Conservation (phyloP, 805 yeast species). For the Candida michaelii region DNA sequence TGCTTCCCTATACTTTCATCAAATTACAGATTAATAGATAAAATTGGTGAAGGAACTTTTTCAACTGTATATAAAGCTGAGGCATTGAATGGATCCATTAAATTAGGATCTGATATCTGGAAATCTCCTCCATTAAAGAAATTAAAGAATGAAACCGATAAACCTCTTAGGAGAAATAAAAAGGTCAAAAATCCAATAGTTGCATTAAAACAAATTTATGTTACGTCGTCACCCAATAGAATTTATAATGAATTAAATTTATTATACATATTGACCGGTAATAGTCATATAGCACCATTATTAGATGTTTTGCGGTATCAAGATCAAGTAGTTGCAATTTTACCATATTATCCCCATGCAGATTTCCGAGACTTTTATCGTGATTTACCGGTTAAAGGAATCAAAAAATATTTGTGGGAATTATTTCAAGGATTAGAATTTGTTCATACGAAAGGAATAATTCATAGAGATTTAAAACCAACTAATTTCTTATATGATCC, state of each 20-base stretch:
- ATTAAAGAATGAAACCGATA: constrained; percentile 1
- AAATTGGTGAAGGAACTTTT: constrained; percentile 69
- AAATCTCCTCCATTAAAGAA: constrained; percentile 44
- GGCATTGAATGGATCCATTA: constrained; percentile 44
- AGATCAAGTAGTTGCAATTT: constrained; percentile 90
- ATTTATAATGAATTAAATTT: constrained; percentile 84
- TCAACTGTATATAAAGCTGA: constrained; percentile 63
- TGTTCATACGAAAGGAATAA: constrained; percentile 47
- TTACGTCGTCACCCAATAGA: constrained; percentile 91
- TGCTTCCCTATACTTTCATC: constrained; percentile 54
- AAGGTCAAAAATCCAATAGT: constrained; percentile 51
- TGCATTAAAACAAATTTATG: constrained; percentile 91
- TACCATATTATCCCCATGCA: constrained; percentile 87
- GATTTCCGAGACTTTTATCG: constrained; percentile 87
- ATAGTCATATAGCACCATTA: constrained; percentile 79
- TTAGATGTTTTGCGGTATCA: constrained; percentile 83
- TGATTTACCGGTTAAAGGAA: constrained; percentile 75
- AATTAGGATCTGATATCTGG: constrained; percentile 42
- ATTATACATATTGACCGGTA: constrained; percentile 65
- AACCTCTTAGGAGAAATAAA: constrained; percentile 15
- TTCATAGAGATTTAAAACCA: constrained; percentile 48
- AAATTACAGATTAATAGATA: constrained; percentile 51
- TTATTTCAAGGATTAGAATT: constrained; percentile 71
- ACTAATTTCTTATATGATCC: constrained; percentile 73
- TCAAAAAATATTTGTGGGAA: constrained; percentile 77